phyloP scores from a whole-genome alignment of 306 rosid species.

The Citrullus amarus region DNA sequence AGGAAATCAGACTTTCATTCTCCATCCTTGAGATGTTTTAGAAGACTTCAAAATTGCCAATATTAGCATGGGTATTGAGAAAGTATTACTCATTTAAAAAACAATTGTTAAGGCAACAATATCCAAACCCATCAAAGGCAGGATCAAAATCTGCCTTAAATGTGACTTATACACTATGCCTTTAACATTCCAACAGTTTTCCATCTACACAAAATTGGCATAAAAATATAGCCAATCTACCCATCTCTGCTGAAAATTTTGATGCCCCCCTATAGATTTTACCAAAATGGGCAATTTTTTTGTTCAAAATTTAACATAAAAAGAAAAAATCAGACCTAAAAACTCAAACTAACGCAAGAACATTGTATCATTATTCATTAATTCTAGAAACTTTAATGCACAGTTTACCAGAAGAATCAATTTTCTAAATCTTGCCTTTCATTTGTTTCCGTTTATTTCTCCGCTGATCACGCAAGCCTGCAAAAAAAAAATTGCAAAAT shows the following conservation, averaged over 20 bases:
- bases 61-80: not conserved
- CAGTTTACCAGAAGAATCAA: not conserved
- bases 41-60: not conserved
- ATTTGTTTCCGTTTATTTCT: constrained; percentile 48
- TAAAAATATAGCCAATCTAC: not conserved
- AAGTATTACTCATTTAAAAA: not conserved
- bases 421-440: constrained; percentile 14
- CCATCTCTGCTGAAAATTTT: not conserved
- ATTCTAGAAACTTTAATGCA: not conserved
- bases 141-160: not conserved
- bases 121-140: not conserved
- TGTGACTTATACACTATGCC: not conserved
- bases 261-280: not conserved
- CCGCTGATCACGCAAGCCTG: constrained; percentile 67
- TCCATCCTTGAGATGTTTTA: not conserved
- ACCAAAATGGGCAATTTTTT: not conserved
- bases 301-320: not conserved
- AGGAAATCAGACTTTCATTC: not conserved
- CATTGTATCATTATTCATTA: not conserved
- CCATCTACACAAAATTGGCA: not conserved
- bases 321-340: not conserved
- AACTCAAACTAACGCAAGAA: not conserved
- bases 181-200: not conserved
- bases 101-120: not conserved
- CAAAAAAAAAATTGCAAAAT: not conserved